Evolutionary conservation across 495 filamentous ascomycete genomes (phyloP), one percentile per base, ranked within the genome.

Genomic region (Aspergillus cavernicola): DNA sequence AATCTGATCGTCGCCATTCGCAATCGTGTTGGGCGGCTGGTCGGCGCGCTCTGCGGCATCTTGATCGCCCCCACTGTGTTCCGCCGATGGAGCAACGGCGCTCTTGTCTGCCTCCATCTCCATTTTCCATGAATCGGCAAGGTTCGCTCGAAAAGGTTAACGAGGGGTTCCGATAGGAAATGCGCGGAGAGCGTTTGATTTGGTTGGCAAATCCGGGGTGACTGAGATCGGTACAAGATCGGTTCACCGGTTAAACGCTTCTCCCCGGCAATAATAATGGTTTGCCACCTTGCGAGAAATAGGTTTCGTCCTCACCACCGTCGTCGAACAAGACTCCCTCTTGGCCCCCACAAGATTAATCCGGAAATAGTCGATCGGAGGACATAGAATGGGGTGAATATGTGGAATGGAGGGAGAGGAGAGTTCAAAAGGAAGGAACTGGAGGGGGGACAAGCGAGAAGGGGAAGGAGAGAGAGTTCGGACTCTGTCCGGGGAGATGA

Each of bases 1-100:
- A 32, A 48, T 31, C 43, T 93, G 95, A 28, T 74, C 70, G 49
- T 73, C 69, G 47, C 70, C 80, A 59, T 84, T 83, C 9, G 72
- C 79, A 67, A 68, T 53, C 39, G 38, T 52, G 8, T 32, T 28
- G 11, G 39, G 32, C 70, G 64, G 28, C 59, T 58, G 60, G 33
- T 70, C 74, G 13, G 66, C 53, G 35, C 66, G 66, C 29, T 78
- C 77, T 20, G 75, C 75, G 36, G 69, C 70, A 56, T 84, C 81
- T 50, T 70, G 70, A 58, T 79, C 78, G 33, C 53, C 61, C 50
- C 64, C 69, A 59, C 67, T 75, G 50, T 67, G 70, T 55, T 80
- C 78, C 26, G 69, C 68, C 58, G 72, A 77, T 45, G 74, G 68
- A 46, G 64, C 63, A 42, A 65, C 61, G 29, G 66, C 64, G 50